Conservation (phyloP, 768 basidiomycete genomes). For the Kwoniella bestiolae region DNA sequence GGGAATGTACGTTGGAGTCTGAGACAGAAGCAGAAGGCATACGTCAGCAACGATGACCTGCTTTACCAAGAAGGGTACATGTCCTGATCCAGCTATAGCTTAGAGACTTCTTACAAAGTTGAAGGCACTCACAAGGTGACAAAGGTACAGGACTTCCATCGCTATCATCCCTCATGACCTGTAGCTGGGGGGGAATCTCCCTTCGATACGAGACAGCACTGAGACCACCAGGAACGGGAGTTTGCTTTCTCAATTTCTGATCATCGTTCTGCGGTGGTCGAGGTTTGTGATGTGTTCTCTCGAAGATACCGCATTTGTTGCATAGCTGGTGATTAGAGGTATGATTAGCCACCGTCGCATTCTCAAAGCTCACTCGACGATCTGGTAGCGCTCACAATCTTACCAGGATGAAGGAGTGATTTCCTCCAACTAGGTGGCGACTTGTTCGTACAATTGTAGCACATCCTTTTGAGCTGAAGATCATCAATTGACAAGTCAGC, state of each 20-base stretch:
- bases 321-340: constrained; percentile 24
- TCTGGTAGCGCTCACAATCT: constrained; percentile 21
- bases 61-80: not conserved
- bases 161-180: constrained; percentile 27
- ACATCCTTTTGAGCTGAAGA: constrained; percentile 19
- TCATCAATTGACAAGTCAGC: not conserved
- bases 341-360: not conserved
- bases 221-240: not conserved
- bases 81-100: not conserved
- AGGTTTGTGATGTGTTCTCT: constrained; percentile 24
- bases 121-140: constrained; percentile 9
- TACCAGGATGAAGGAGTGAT: constrained; percentile 16
- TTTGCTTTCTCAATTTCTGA: constrained; percentile 26
- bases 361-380: not conserved
- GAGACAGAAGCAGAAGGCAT: not conserved
- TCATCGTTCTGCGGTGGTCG: constrained; percentile 30
- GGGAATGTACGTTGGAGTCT: constrained; percentile 21
- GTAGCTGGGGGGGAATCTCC: constrained; percentile 12
- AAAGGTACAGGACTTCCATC: constrained; percentile 15
- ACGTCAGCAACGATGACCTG: not conserved
- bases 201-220: not conserved
- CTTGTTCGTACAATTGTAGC: constrained; percentile 22
- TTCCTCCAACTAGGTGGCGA: constrained; percentile 30
- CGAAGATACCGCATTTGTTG: constrained; percentile 30
- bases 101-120: not conserved